These are phyloP conservation scores for Hyphopichia wangnamkhiaoensis DNA, from an alignment of 1,139 yeast genomes.

Conservation along the genomic window DNA sequence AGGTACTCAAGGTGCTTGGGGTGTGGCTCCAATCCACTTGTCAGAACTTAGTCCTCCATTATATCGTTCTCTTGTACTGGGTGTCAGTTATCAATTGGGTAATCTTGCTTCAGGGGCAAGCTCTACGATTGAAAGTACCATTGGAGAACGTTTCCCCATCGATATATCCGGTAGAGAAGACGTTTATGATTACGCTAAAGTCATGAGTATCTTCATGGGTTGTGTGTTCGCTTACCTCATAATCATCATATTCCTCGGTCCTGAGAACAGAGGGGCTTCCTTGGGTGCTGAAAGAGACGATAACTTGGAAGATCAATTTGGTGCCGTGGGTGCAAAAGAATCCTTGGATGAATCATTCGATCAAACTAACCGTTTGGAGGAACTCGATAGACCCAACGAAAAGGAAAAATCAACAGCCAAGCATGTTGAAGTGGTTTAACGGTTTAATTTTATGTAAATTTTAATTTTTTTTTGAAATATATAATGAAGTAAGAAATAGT, in stretches of 20 bases:
- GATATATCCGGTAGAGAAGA: slow-evolving; percentile 10
- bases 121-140: slow-evolving; percentile 67
- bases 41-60: slow-evolving; percentile 66
- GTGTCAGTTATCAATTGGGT: slow-evolving; percentile 72
- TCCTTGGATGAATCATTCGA: slow-evolving; percentile 8
- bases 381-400: no score
- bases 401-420: neutral
- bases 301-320: slow-evolving; percentile 3
- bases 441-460: neutral
- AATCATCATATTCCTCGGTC: slow-evolving; percentile 30
- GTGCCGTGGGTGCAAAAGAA: slow-evolving; percentile 2
- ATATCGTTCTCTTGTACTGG: slow-evolving; percentile 63
- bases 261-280: slow-evolving; percentile 21
- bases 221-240: slow-evolving; percentile 35
- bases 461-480: neutral
- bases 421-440: neutral
- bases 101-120: slow-evolving; percentile 73
- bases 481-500: no score
- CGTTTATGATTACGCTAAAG: slow-evolving; percentile 51
- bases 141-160: slow-evolving; percentile 60
- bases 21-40: slow-evolving; percentile 68
- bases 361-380: neutral
- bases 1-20: slow-evolving; percentile 79
- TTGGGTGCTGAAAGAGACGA: slow-evolving; percentile 9
- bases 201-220: slow-evolving; percentile 40